Evolutionary conservation across 2,329 filamentous ascomycete genomes (phyloP), one percentile per base, ranked within the genome.

Genomic region (Lachnellula hyalina): DNA sequence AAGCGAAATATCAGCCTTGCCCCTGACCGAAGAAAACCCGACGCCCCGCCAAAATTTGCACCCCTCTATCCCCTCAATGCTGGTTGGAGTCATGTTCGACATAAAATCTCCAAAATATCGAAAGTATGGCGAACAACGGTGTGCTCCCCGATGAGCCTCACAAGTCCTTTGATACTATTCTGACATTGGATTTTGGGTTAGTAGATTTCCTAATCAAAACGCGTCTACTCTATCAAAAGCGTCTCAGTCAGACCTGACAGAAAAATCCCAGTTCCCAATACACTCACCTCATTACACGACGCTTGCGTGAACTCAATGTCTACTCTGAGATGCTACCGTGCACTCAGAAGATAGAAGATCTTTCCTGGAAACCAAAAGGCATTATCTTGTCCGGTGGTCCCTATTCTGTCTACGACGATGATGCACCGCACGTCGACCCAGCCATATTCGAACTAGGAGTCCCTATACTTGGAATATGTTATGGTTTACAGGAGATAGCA

Each of bases 321-420:
- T 96, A 89, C 77, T 84, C 84, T 58, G 91, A 96, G 75, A 87
- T 96, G 85, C 83, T 95, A 44, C 89, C 89, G 21, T 96, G 91
- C 73, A 95, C 87, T 46, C 85, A 87, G 66, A 93, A 93, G 76
- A 73, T 95, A 21, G 75, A 82, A 6, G 89, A 94, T 53, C 79
- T 96, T 35, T 70, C 77, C 47, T 96, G 82, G 77, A 90, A 84
- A 68, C 93, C 93, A 19, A 88, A 87, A 68, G 93, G 92, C 63
- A 84, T 97, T 61, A 87, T 96, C 54, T 75, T 92, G 9, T 87
- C 83, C 8, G 87, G 87, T 59, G 85, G 86, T 41, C 80, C 80
- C n/a, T 75, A 75, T 52, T 92, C 87, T 2, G 92, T 96, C 51
- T 96, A 96, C 68, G 89, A 91, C 53, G 74, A 84, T 34, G 88